Evolutionary conservation across 805 yeast genomes (phyloP).

Genomic region (Osmozyma mogii): DNA sequence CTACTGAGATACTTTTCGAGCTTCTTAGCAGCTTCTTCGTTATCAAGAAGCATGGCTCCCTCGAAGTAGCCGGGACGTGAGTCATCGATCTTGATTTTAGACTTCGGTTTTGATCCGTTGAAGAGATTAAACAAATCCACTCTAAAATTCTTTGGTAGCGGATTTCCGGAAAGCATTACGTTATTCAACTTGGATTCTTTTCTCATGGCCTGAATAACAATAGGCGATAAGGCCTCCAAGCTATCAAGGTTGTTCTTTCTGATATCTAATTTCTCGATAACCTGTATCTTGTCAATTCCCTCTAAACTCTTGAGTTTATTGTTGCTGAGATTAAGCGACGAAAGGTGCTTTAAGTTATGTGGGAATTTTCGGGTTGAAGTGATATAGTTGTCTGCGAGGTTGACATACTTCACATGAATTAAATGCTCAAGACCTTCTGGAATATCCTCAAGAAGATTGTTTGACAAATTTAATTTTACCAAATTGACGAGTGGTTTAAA

Average conservation of each 20-base stretch:
- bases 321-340: slow-evolving; percentile 44
- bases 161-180: slow-evolving; percentile 36
- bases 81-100: slow-evolving; percentile 46
- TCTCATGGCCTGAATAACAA: slow-evolving; percentile 26
- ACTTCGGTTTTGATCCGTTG: slow-evolving; percentile 44
- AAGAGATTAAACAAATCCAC: slow-evolving; percentile 48
- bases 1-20: slow-evolving; percentile 25
- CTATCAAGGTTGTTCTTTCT: slow-evolving; percentile 38
- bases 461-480: slow-evolving; percentile 47
- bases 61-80: slow-evolving; percentile 58
- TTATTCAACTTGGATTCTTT: slow-evolving; percentile 27
- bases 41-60: slow-evolving; percentile 44
- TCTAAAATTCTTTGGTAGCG: slow-evolving; percentile 39
- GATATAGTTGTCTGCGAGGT: slow-evolving; percentile 36
- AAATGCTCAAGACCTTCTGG: slow-evolving; percentile 50
- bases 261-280: slow-evolving; percentile 45
- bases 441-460: slow-evolving; percentile 39
- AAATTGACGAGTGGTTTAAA: slow-evolving; percentile 33
- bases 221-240: slow-evolving; percentile 26
- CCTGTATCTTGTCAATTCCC: slow-evolving; percentile 36
- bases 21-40: slow-evolving; percentile 37
- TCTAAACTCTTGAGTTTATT: slow-evolving; percentile 36
- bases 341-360: slow-evolving; percentile 23
- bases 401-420: slow-evolving; percentile 38
- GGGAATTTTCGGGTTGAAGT: slow-evolving; percentile 29